Evolutionary conservation across 768 basidiomycete species (phyloP).

Genomic region (Tylopilus sp.): DNA sequence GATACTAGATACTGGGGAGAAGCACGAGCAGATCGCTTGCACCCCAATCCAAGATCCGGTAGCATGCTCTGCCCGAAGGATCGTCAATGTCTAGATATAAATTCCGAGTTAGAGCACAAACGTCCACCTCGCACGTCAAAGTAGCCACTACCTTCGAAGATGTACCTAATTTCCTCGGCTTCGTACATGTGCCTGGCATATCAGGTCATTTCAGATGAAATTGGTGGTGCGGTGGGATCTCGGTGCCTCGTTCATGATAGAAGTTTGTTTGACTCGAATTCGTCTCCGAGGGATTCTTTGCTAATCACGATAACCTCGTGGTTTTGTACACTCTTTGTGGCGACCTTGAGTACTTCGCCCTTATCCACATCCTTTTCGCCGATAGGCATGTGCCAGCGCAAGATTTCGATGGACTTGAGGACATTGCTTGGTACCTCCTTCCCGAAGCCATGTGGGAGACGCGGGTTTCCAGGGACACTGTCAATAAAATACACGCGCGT

Average conservation of each 20-base stretch:
- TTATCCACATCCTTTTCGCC: constrained; percentile 43
- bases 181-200: constrained; percentile 80
- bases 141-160: constrained; percentile 79
- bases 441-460: constrained; percentile 70
- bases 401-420: constrained; percentile 59
- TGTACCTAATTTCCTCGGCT: constrained; percentile 91
- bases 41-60: constrained; percentile 73
- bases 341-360: constrained; percentile 57
- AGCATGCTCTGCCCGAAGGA: constrained; percentile 47
- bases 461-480: constrained; percentile 74
- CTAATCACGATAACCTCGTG: constrained; percentile 75
- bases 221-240: not conserved
- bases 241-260: constrained; percentile 61
- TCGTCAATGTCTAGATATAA: not conserved
- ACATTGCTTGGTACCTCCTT: constrained; percentile 44
- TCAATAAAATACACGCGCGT: constrained; percentile 75
- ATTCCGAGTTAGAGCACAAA: not conserved
- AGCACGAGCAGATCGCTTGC: constrained; percentile 84
- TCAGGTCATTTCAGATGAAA: not conserved
- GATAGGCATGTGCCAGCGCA: constrained; percentile 66
- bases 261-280: constrained; percentile 76
- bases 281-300: constrained; percentile 73
- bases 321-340: constrained; percentile 77
- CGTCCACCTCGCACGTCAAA: constrained; percentile 83
- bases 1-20: constrained; percentile 83